These are phyloP conservation scores for Kodamaea lidongshanica DNA, from an alignment of 805 yeast genomes.

Conservation along the genomic window DNA sequence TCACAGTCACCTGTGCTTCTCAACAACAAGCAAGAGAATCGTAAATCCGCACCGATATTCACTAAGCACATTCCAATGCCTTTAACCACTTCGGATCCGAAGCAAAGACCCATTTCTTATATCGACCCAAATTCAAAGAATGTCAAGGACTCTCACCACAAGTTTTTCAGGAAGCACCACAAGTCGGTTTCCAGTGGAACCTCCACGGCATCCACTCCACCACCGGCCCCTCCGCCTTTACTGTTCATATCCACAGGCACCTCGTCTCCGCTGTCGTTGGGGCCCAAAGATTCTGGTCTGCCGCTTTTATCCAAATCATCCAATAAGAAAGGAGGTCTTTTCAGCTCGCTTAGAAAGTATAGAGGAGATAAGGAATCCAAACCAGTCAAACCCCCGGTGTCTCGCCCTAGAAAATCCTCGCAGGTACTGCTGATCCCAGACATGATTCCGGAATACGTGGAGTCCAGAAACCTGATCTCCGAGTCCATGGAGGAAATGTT, in stretches of 20 bases:
- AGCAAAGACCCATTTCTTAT: slow-evolving; percentile 35
- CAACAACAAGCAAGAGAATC: slow-evolving; percentile 18
- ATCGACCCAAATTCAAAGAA: slow-evolving; percentile 25
- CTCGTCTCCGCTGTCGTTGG: slow-evolving; percentile 10
- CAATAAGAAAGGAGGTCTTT: slow-evolving; percentile 26
- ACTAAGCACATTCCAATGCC: slow-evolving; percentile 18
- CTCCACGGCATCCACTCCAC: slow-evolving; percentile 5
- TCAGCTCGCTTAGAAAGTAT: slow-evolving; percentile 36
- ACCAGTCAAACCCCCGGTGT: no score
- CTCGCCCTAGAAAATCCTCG: no score
- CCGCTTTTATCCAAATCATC: no score
- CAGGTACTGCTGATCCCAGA: no score
- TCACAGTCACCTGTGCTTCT: slow-evolving; percentile 11
- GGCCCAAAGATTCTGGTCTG: slow-evolving; percentile 1
- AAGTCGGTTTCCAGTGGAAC: slow-evolving; percentile 46
- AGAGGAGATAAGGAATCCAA: slow-evolving; percentile 39
- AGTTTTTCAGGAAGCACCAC: slow-evolving; percentile 58
- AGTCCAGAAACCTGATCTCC: no score
- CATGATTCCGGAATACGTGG: no score
- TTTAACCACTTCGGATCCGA: slow-evolving; percentile 13
- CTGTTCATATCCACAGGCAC: no score
- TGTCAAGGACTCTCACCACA: slow-evolving; percentile 20
- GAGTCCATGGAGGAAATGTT: no score
- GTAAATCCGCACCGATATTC: slow-evolving; percentile 30
- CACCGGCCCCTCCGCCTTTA: slow-evolving; percentile 19